A percentile compares a stretch with the other conserved stretches of the same genome.
Evolutionary conservation across 257 asterid species (phyloP).

Genomic region (Solanum acaule): DNA sequence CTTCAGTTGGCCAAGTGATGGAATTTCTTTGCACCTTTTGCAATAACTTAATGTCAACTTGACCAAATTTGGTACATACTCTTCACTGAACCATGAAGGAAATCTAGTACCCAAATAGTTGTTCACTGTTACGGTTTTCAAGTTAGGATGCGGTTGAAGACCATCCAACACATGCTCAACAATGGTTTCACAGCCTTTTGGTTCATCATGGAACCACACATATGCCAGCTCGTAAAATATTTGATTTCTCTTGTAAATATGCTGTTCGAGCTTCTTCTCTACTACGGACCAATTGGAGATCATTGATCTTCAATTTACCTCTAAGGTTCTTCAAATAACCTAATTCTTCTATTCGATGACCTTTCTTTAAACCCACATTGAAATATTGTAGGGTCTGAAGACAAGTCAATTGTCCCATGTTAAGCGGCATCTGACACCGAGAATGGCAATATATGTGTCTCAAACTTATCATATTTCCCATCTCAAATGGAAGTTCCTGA

Average conservation of each 20-base stretch:
- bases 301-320: neutral
- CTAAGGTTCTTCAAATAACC: neutral
- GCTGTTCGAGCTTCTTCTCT: neutral
- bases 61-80: neutral
- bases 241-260: neutral
- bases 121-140: neutral
- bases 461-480: conserved; percentile 5
- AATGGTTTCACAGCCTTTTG: neutral
- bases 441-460: neutral
- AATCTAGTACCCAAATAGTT: neutral
- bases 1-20: conserved; percentile 12
- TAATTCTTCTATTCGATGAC: neutral
- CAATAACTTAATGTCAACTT: neutral
- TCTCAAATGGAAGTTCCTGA: neutral
- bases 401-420: neutral
- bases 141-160: conserved; percentile 9
- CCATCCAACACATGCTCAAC: conserved; percentile 7
- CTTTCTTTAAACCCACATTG: neutral
- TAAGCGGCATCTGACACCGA: neutral
- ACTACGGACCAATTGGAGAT: neutral
- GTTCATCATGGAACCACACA: neutral
- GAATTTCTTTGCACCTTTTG: conserved; percentile 4
- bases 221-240: neutral
- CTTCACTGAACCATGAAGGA: conserved; percentile 8
- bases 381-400: neutral